Conservation (phyloP, 2,329 filamentous ascomycete species). For the Didymella glomerata region DNA sequence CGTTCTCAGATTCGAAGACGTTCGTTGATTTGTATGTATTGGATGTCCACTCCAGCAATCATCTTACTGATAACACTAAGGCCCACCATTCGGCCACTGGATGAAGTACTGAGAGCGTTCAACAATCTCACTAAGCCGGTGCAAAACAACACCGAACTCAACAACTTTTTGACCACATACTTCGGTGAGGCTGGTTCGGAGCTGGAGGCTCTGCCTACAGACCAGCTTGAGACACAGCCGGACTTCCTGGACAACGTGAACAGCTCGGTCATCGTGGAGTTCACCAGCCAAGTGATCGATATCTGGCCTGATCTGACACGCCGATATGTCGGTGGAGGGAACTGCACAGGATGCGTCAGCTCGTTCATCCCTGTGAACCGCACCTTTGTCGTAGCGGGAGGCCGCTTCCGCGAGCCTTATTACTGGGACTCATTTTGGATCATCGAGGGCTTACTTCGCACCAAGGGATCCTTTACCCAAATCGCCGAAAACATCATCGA, state of each 20-base stretch:
- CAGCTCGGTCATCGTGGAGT: slow-evolving; percentile 67
- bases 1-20: slow-evolving; percentile 74
- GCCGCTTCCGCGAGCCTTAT: slow-evolving; percentile 75
- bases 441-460: slow-evolving; percentile 70
- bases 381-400: slow-evolving; percentile 74
- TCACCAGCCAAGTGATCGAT: slow-evolving; percentile 69
- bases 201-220: slow-evolving; percentile 62
- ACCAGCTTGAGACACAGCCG: slow-evolving; percentile 64
- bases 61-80: slow-evolving; percentile 49
- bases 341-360: slow-evolving; percentile 67
- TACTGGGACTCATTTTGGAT: slow-evolving; percentile 79
- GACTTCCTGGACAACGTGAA: slow-evolving; percentile 65
- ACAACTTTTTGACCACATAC: slow-evolving; percentile 68
- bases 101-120: slow-evolving; percentile 69
- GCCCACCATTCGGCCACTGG: slow-evolving; percentile 67
- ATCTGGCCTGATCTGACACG: slow-evolving; percentile 75
- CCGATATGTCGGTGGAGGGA: slow-evolving; percentile 58
- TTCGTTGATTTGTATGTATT: slow-evolving; percentile 65
- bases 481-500: slow-evolving; percentile 74
- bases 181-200: slow-evolving; percentile 72
- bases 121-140: slow-evolving; percentile 67
- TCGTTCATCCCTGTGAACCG: slow-evolving; percentile 73
- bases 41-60: not conserved
- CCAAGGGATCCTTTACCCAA: slow-evolving; percentile 68
- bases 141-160: slow-evolving; percentile 68